Base-by-base conservation (phyloP, 345 rosid genomes). In the Heritiera fomes region DNA sequence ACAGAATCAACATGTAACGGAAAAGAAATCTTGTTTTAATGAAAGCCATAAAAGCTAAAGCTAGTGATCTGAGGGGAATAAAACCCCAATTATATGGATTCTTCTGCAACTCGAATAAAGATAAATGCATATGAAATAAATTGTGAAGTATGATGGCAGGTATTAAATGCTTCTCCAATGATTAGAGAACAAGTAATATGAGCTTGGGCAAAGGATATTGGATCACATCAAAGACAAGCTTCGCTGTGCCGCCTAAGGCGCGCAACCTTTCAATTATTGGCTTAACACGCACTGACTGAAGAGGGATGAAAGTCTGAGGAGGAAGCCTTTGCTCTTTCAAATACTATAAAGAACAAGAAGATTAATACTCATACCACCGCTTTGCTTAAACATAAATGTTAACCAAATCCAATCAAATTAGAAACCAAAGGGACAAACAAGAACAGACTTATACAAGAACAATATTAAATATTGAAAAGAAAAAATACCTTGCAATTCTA, bases 281-380 rank as follows among this genome's bases (percentile, higher is more conserved):
- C 92, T 96, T 96, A 71, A 94, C 94, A 78, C 98, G 98, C 80
- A 94, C 92, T 13, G 99, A 90, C 80, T 89, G 97, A 82, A 96
- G 94, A 55, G 99, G 99, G 78, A 94, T 91, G 88, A 96, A 96
- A 74, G 99, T 96, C 89, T 87, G 92, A 66, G 99, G 98, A 84
- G 99, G 98, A 91, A 96, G 98, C 90, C 99, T 86, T 82, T 94
- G 96, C 81, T 96, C 97, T 89, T 94, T 96, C 85, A 96, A 87
- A 85, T 94, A 94, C 99, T 96, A 97, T 82, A 88, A 53, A 85
- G 63, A 76, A 66, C 76, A 84, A 80, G 55, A n/a, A 64, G 52
- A 61, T 59, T 10, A 78, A 34, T 20, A 72, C 56, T 18, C 40
- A 75, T 12, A 61, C 68, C 6, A 61, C 62, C 77, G 70, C 46